Base-by-base conservation (phyloP, 2,329 filamentous ascomycete genomes). In the Claviceps digitariae region DNA sequence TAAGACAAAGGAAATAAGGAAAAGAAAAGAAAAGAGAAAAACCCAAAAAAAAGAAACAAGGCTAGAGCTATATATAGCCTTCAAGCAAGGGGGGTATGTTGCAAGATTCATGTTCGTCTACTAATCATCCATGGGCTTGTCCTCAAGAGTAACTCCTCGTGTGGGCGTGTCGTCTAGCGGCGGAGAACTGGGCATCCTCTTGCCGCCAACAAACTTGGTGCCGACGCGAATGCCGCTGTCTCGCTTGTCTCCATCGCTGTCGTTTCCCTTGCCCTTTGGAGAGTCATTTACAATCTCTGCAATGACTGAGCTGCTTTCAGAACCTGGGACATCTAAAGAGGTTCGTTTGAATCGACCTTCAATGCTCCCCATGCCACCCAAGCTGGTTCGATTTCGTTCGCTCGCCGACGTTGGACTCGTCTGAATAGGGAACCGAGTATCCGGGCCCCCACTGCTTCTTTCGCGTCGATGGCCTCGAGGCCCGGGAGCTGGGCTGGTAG, bases 401-500 rank as follows among this genome's bases (percentile, higher is more conserved):
- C 70, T 20, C 53, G 74, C 10, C 54, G 74, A 71, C 48, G 74
- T 82, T 56, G 79, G 83, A 58, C 79, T 81, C 6, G 86, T 82
- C 59, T 82, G 78, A 59, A 96, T 86, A 1, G 89, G 93, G 74
- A 95, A 96, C 43, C 90, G 80, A 9, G 87, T 95, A 63, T 84
- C 83, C 29, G 83, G 78, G 5, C 81, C 81, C 57, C 81, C 78
- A 44, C 81, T 83, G 66, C 87, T 94, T 60, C 87, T 82, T 63
- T 96, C 90, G 58, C 90, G 83, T 54, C 88, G 79, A 65, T 94
- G 87, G 41, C 74, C 73, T 12, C 69, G 68, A 7, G 79, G 72
- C 57, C 79, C 75, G 27, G 82, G 82, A 5, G 78, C 83, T 8
- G 90, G 90, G 57, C 85, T 90, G 25, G 80, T 84, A 31, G 83